Conservation (phyloP, 2,329 filamentous ascomycete genomes). For the Didymella pinodella region DNA sequence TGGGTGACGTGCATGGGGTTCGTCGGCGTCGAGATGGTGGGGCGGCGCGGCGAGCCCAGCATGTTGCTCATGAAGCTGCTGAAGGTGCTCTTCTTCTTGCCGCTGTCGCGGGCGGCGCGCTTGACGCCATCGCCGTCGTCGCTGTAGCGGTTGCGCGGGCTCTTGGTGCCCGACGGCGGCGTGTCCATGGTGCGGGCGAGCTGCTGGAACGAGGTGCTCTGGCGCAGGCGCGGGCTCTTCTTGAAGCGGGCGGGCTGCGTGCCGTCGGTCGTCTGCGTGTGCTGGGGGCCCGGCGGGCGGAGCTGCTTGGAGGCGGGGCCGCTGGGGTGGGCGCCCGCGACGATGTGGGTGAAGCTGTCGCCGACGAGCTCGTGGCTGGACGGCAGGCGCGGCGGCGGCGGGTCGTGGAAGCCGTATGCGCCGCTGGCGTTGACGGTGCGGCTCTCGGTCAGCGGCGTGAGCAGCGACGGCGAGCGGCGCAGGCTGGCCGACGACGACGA, state of each 20-base stretch:
- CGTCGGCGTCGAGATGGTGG: slow-evolving; percentile 95
- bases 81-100: slow-evolving; percentile 54
- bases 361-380: slow-evolving; percentile 19
- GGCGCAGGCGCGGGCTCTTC: slow-evolving; percentile 47
- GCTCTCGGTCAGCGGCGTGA: slow-evolving; percentile 26
- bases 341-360: slow-evolving; percentile 17
- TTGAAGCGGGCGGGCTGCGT: slow-evolving; percentile 26
- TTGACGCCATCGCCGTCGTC: slow-evolving; percentile 44
- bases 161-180: slow-evolving; percentile 47
- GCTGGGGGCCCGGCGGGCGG: slow-evolving; percentile 40
- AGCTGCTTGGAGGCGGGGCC: slow-evolving; percentile 25
- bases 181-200: slow-evolving; percentile 56
- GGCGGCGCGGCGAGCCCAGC: slow-evolving; percentile 76
- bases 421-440: slow-evolving; percentile 27
- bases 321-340: slow-evolving; percentile 19
- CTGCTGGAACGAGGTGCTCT: slow-evolving; percentile 54
- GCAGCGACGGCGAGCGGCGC: slow-evolving; percentile 29
- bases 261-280: slow-evolving; percentile 39
- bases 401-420: slow-evolving; percentile 18
- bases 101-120: slow-evolving; percentile 45
- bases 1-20: slow-evolving; percentile 98
- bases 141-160: slow-evolving; percentile 52
- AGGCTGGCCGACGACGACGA: slow-evolving; percentile 6
- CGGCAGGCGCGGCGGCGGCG: slow-evolving; percentile 9
- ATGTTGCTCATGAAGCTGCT: slow-evolving; percentile 52